Evolutionary conservation across 441 rosid species (phyloP).

Genomic region (Mallotus japonicus): DNA sequence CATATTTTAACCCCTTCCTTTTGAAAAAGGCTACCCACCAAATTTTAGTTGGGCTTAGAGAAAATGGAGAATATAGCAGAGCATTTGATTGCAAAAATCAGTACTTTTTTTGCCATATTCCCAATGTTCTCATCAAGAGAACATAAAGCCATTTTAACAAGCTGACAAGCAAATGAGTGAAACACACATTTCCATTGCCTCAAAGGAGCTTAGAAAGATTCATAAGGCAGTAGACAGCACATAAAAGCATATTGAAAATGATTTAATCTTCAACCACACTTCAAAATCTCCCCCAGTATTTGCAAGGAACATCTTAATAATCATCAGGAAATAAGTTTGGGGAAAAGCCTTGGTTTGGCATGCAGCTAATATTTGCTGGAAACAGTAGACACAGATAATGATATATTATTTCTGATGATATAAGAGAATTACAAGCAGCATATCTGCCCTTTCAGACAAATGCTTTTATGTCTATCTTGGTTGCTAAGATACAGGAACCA

Average conservation of each 20-base stretch:
- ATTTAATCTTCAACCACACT: neutral
- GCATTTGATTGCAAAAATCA: too few relatives aligned
- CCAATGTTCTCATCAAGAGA: neutral
- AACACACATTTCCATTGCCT: too few relatives aligned
- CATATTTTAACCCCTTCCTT: too few relatives aligned
- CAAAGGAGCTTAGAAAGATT: neutral
- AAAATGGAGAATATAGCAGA: too few relatives aligned
- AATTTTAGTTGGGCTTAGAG: too few relatives aligned
- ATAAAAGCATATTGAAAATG: neutral
- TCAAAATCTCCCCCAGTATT: neutral
- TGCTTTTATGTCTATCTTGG: neutral
- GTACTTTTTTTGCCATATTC: neutral
- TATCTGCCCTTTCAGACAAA: too few relatives aligned
- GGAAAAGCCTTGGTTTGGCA: neutral
- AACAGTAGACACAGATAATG: neutral
- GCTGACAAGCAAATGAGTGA: too few relatives aligned
- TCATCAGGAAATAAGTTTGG: neutral
- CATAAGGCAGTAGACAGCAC: neutral
- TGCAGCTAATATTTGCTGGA: neutral
- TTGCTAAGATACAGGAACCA: neutral
- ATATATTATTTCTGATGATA: neutral
- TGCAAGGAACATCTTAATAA: neutral
- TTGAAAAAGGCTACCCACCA: too few relatives aligned
- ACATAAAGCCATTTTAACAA: too few relatives aligned
- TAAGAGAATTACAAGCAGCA: neutral